Percentiles rank a stretch among this genome's conserved stretches.
phyloP scores from a whole-genome alignment of 108 stramenopile species.

The Discostella stelligeroides region DNA sequence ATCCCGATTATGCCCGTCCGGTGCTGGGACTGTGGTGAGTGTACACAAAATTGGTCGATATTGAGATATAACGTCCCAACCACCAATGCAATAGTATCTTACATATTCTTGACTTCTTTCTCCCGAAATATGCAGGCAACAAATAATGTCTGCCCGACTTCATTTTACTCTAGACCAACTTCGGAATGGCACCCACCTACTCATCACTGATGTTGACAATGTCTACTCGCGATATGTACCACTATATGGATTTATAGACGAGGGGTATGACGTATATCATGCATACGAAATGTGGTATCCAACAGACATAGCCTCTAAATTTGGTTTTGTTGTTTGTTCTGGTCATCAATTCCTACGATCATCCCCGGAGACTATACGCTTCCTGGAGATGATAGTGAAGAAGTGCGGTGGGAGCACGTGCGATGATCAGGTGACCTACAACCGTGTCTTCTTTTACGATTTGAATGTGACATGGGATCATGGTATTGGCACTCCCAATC shows the following conservation, averaged over 20 bases:
- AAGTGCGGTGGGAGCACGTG: conserved; percentile 45
- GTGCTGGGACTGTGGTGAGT: conserved; percentile 10
- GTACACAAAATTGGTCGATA: no score
- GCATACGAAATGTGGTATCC: conserved; percentile 56
- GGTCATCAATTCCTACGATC: conserved; percentile 56
- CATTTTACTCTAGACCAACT: conserved; percentile 42
- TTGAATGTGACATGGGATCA: conserved; percentile 51
- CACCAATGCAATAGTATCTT: no score
- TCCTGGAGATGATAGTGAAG: conserved; percentile 42
- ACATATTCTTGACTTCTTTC: no score
- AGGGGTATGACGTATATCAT: conserved; percentile 48
- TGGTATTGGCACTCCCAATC: conserved; percentile 8
- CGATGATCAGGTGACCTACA: conserved; percentile 61
- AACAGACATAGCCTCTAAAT: conserved; percentile 14
- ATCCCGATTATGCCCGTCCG: background rate
- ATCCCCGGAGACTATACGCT: conserved; percentile 31
- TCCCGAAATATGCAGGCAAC: no score
- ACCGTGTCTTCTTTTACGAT: conserved; percentile 23
- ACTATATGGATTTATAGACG: conserved; percentile 31
- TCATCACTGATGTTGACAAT: conserved; percentile 64
- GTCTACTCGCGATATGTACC: conserved; percentile 45
- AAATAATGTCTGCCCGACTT: conserved; percentile 14
- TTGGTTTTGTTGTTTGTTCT: conserved; percentile 55
- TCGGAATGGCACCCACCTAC: conserved; percentile 36
- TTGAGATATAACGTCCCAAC: no score